phyloP scores from a whole-genome alignment of 352 stramenopile genomes.

The Phytophthora colocasiae region DNA sequence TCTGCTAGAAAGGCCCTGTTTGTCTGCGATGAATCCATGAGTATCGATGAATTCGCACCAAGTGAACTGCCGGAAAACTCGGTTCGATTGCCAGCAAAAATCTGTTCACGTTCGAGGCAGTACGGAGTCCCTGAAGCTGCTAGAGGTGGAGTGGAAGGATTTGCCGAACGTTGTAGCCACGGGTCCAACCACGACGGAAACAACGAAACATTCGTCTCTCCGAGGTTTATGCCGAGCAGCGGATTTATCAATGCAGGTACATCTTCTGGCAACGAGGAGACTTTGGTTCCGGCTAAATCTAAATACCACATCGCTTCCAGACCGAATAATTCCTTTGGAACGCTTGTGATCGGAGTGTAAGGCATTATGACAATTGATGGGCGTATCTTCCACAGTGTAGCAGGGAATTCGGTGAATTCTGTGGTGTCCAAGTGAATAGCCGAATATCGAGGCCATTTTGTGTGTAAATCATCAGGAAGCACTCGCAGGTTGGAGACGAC shows the following conservation, averaged over 20 bases:
- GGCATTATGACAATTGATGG: slow-evolving; percentile 28
- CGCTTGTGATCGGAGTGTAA: slow-evolving; percentile 21
- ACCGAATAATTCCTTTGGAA: slow-evolving; percentile 35
- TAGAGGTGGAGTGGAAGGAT: slow-evolving; percentile 12
- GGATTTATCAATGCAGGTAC: slow-evolving; percentile 21
- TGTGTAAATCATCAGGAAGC: slow-evolving; percentile 36
- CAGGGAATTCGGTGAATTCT: slow-evolving; percentile 34
- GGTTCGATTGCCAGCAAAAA: slow-evolving; percentile 19
- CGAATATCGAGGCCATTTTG: slow-evolving; percentile 37
- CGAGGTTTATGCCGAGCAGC: slow-evolving; percentile 32
- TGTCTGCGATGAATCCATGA: slow-evolving; percentile 21
- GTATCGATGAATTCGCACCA: background rate
- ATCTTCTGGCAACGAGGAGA: slow-evolving; percentile 27
- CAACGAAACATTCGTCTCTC: slow-evolving; percentile 30
- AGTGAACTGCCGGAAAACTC: slow-evolving; percentile 6
- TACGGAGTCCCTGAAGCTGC: slow-evolving; percentile 28
- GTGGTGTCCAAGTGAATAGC: slow-evolving; percentile 32
- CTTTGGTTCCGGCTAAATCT: slow-evolving; percentile 27
- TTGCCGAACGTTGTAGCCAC: slow-evolving; percentile 23
- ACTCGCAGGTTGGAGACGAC: slow-evolving; percentile 32
- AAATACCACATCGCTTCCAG: slow-evolving; percentile 36
- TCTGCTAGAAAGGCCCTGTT: slow-evolving; percentile 23
- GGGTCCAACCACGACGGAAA: slow-evolving; percentile 38
- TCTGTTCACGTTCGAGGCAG: slow-evolving; percentile 20
- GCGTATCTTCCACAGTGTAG: slow-evolving; percentile 25